Conservation (phyloP, 805 yeast genomes). For the Dipodascopsis uninucleata region DNA sequence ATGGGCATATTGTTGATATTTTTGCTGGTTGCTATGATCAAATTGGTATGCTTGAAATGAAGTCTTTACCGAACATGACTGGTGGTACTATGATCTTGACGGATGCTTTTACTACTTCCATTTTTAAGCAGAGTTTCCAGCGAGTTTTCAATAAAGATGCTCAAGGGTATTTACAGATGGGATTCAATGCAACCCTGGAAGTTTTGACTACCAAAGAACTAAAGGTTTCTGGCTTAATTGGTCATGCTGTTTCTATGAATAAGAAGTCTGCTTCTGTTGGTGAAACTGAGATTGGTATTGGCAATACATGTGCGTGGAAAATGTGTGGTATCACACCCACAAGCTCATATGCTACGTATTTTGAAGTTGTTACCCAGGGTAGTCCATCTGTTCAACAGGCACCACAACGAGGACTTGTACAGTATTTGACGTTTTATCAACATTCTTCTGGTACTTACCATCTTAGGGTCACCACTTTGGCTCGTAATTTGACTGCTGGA, state of each 20-base stretch:
- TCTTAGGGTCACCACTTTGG: constrained; percentile 83
- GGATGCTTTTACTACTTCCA: constrained; percentile 92
- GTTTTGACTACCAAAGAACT: constrained; percentile 83
- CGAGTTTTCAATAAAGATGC: constrained; percentile 84
- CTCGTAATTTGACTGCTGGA: constrained; percentile 49
- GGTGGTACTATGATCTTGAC: constrained; percentile 87
- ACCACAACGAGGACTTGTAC: constrained; percentile 47
- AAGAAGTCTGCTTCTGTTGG: constrained; percentile 73
- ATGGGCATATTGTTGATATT: constrained; percentile 80
- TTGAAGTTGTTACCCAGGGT: constrained; percentile 54
- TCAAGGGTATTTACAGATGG: constrained; percentile 82
- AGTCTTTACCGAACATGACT: constrained; percentile 73
- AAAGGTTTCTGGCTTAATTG: constrained; percentile 88
- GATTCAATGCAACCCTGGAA: constrained; percentile 83
- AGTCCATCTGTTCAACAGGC: constrained; percentile 28
- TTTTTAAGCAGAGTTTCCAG: constrained; percentile 86
- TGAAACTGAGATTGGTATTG: constrained; percentile 90
- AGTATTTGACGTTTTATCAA: constrained; percentile 87
- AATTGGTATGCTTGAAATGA: constrained; percentile 93
- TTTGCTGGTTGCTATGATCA: constrained; percentile 97
- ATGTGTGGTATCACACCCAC: constrained; percentile 81
- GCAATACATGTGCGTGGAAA: constrained; percentile 86
- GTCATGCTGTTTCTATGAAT: constrained; percentile 74
- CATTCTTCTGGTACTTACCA: constrained; percentile 91
- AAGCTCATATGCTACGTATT: constrained; percentile 84